A percentile compares a stretch with the other conserved stretches of the same genome.
These are phyloP conservation scores for Ampelomyces quisqualis DNA, from an alignment of 2,329 filamentous ascomycete genomes.

Conservation along the genomic window DNA sequence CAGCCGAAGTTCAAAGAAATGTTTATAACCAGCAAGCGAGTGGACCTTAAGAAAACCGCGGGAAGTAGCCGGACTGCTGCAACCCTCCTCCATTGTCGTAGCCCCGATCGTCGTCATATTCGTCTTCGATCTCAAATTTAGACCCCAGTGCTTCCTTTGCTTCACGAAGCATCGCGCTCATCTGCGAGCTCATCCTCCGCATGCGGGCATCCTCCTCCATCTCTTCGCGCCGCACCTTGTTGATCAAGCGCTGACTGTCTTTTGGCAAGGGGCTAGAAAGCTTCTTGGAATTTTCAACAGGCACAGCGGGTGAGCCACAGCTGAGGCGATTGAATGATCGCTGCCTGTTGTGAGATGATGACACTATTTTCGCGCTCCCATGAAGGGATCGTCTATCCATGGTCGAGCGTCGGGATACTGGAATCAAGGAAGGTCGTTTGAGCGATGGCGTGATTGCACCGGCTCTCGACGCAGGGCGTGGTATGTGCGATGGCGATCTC, in stretches of 20 bases:
- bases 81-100: slow-evolving; percentile 4
- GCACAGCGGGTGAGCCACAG: slow-evolving; percentile 33
- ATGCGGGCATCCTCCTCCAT: slow-evolving; percentile 77
- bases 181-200: slow-evolving; percentile 72
- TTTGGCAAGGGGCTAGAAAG: slow-evolving; percentile 46
- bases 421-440: slow-evolving; percentile 47
- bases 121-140: slow-evolving; percentile 45
- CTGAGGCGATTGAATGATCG: slow-evolving; percentile 35
- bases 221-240: slow-evolving; percentile 71
- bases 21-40: too few relatives aligned
- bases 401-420: slow-evolving; percentile 45
- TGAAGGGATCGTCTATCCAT: slow-evolving; percentile 23
- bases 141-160: slow-evolving; percentile 78
- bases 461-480: slow-evolving; percentile 33
- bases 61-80: slow-evolving; percentile 4
- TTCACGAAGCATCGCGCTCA: slow-evolving; percentile 85
- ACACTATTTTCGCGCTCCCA: slow-evolving; percentile 11
- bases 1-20: too few relatives aligned
- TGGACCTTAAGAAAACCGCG: slow-evolving; percentile 3
- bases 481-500: slow-evolving; percentile 39
- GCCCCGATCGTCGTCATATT: slow-evolving; percentile 22
- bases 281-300: slow-evolving; percentile 22
- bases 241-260: slow-evolving; percentile 73
- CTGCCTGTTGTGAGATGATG: slow-evolving; percentile 17
- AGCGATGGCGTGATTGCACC: slow-evolving; percentile 17